Conservation (phyloP, 2,329 filamentous ascomycete genomes). For the Colletotrichum karsti region DNA sequence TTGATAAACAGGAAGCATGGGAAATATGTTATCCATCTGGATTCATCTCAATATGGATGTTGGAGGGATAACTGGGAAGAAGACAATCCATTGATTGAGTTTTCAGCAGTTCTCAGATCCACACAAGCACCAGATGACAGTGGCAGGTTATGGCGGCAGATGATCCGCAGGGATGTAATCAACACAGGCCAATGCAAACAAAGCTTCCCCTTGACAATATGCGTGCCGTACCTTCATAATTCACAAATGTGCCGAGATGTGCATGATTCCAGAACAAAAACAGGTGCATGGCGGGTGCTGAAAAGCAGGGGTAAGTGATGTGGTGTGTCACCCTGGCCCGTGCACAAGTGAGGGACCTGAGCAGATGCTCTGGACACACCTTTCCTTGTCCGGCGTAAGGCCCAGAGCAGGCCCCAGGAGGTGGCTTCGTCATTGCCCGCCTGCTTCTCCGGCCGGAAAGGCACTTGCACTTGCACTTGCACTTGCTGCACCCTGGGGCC, state of each 20-base stretch:
- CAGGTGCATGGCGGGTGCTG: constrained; percentile 1
- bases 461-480: constrained; percentile 21
- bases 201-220: background rate
- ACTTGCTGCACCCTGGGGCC: constrained; percentile 19
- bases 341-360: background rate
- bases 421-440: constrained; percentile 29
- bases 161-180: background rate
- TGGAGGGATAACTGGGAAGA: background rate
- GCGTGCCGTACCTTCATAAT: background rate
- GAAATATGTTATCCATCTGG: background rate
- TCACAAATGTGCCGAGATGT: constrained; percentile 20
- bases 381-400: background rate
- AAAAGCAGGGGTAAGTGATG: constrained; percentile 27
- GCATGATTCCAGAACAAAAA: constrained; percentile 7
- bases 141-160: background rate
- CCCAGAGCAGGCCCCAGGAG: constrained; percentile 6
- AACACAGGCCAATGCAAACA: background rate
- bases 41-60: background rate
- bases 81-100: background rate
- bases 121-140: background rate
- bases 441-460: constrained; percentile 19
- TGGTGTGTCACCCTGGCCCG: constrained; percentile 15
- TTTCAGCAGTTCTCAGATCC: background rate
- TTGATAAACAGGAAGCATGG: background rate
- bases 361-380: background rate